A percentile compares a stretch with the other conserved stretches of the same genome.
Conservation (phyloP, 2,329 filamentous ascomycete species). For the Tolypocladium tundrense region DNA sequence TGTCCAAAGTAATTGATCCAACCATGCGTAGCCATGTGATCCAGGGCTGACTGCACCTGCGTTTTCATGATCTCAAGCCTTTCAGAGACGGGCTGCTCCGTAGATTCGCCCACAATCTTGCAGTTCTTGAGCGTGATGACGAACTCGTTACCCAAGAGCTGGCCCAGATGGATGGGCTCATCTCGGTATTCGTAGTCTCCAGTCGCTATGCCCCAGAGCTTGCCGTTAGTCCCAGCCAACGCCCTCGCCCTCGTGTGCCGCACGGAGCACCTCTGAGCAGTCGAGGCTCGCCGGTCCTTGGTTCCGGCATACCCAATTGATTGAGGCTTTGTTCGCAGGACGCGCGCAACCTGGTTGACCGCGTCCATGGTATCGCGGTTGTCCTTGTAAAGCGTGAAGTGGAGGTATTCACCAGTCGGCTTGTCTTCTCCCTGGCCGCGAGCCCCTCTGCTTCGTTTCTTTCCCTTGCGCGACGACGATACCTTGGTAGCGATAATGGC, state of each 20-base stretch:
- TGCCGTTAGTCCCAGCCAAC: constrained; percentile 54
- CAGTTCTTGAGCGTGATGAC: constrained; percentile 85
- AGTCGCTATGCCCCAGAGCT: constrained; percentile 52
- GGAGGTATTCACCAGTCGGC: constrained; percentile 61
- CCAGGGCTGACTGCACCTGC: constrained; percentile 47
- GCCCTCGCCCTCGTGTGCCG: constrained; percentile 41
- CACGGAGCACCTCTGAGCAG: constrained; percentile 69
- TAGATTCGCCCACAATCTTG: constrained; percentile 38
- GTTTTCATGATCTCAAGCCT: constrained; percentile 18
- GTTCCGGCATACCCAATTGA: constrained; percentile 72
- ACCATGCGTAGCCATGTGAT: constrained; percentile 59
- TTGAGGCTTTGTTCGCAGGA: constrained; percentile 64
- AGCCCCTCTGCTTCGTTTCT: constrained; percentile 16
- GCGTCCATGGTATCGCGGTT: constrained; percentile 96
- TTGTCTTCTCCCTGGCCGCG: constrained; percentile 18
- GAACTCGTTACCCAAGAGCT: constrained; percentile 85
- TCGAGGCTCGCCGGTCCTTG: constrained; percentile 82
- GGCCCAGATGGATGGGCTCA: constrained; percentile 67
- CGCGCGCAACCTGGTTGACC: constrained; percentile 63
- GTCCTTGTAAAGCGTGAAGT: constrained; percentile 92
- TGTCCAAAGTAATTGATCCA: constrained; percentile 98
- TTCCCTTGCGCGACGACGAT: constrained; percentile 27
- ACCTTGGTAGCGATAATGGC: constrained; percentile 60
- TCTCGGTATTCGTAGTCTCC: constrained; percentile 75
- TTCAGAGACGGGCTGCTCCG: constrained; percentile 13